A percentile compares a stretch with the other conserved stretches of the same genome.
Conservation (phyloP, 1,139 yeast genomes). For the Diutina sp. region DNA sequence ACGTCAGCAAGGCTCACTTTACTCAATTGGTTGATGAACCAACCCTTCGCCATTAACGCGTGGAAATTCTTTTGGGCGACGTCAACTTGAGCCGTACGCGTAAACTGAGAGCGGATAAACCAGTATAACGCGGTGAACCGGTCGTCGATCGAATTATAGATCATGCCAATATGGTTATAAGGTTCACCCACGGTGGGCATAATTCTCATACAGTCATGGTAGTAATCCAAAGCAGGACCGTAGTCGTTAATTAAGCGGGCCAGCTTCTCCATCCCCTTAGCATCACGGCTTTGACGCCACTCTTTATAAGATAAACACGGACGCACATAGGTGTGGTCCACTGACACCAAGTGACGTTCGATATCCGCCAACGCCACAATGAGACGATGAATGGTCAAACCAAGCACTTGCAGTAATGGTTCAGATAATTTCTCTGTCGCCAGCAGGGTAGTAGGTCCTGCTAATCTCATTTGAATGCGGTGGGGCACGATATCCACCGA, state of each 20-base stretch:
- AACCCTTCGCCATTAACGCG: slow-evolving; percentile 17
- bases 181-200: slow-evolving; percentile 61
- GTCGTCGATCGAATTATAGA: slow-evolving; percentile 26
- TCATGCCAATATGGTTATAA: slow-evolving; percentile 51
- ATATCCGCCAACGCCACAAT: slow-evolving; percentile 47
- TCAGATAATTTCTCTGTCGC: not conserved
- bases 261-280: slow-evolving; percentile 22
- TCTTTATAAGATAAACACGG: slow-evolving; percentile 23
- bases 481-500: not conserved
- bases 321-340: slow-evolving; percentile 26
- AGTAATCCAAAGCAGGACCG: slow-evolving; percentile 15
- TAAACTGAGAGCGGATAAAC: slow-evolving; percentile 45
- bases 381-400: slow-evolving; percentile 22
- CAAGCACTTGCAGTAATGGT: not conserved
- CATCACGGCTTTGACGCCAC: slow-evolving; percentile 12
- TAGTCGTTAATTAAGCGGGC: slow-evolving; percentile 11
- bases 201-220: slow-evolving; percentile 40
- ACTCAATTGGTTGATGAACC: slow-evolving; percentile 11
- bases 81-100: slow-evolving; percentile 35
- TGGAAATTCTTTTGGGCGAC: slow-evolving; percentile 29
- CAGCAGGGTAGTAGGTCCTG: not conserved
- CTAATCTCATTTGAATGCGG: not conserved
- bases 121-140: slow-evolving; percentile 25
- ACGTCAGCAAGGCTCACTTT: slow-evolving; percentile 2
- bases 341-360: slow-evolving; percentile 40